A percentile compares a stretch with the other conserved stretches of the same genome.
phyloP scores from a whole-genome alignment of 164 flowering plant species.

The Hamamelis virginiana region DNA sequence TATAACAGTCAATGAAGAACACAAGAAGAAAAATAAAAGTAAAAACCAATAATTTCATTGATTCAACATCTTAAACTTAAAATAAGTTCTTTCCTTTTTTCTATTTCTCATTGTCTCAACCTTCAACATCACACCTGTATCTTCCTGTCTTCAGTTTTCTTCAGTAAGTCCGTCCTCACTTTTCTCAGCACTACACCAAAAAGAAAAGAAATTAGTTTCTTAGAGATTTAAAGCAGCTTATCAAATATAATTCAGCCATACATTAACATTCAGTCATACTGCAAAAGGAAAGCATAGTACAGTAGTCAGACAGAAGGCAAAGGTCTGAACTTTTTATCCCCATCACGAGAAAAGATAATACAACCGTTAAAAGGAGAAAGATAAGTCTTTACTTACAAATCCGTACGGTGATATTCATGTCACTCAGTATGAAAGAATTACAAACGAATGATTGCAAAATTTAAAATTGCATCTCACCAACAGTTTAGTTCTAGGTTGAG shows the following conservation, averaged over 20 bases:
- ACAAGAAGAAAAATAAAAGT: not conserved
- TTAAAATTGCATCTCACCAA: not conserved
- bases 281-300: not conserved
- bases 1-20: not conserved
- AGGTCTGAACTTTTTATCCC: not conserved
- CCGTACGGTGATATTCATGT: too few species aligned
- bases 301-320: not conserved
- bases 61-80: not conserved
- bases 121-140: not conserved
- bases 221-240: not conserved
- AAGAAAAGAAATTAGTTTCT: not conserved
- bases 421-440: not conserved
- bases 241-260: not conserved
- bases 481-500: too few species aligned
- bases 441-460: not conserved
- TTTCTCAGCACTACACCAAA: constrained; percentile 22
- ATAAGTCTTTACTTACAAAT: not conserved
- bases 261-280: not conserved
- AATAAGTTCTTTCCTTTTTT: not conserved
- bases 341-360: not conserved
- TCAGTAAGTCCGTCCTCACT: constrained; percentile 17
- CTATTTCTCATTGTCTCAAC: too few species aligned
- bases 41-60: not conserved
- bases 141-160: constrained; percentile 18
- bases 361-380: not conserved